A percentile compares a stretch with the other conserved stretches of the same genome.
phyloP scores from a whole-genome alignment of 208 protist genomes.

The Novymonas esmeraldas region DNA sequence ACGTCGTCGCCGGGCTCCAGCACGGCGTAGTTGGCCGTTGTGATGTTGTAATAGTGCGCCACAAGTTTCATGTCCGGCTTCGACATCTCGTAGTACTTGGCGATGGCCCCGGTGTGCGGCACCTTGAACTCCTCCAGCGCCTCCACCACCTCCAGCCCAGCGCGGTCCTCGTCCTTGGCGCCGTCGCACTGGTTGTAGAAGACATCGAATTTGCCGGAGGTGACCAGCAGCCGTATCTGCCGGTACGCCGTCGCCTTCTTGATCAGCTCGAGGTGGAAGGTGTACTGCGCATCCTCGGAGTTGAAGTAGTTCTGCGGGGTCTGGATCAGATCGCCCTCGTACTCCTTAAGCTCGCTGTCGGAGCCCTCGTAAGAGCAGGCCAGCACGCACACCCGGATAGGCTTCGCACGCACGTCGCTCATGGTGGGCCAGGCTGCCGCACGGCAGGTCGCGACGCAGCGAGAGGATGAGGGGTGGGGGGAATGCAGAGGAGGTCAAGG shows the following conservation, averaged over 20 bases:
- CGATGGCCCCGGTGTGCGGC: conserved; percentile 88
- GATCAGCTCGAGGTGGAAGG: conserved; percentile 73
- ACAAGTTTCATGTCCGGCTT: conserved; percentile 93
- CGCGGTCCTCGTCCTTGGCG: conserved; percentile 88
- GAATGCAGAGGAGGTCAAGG: too few species aligned
- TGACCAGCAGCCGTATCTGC: conserved; percentile 82
- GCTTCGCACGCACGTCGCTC: conserved; percentile 7
- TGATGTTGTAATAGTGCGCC: conserved; percentile 79
- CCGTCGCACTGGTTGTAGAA: conserved; percentile 94
- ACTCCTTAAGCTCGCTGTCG: conserved; percentile 81
- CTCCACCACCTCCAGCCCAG: conserved; percentile 84
- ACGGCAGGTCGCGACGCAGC: not conserved
- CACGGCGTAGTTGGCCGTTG: conserved; percentile 64
- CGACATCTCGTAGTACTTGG: conserved; percentile 89
- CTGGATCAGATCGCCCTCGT: conserved; percentile 75
- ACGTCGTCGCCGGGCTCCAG: conserved; percentile 65
- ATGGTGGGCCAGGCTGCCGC: not conserved
- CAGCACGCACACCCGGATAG: conserved; percentile 79
- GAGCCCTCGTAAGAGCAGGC: conserved; percentile 86
- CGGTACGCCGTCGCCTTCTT: conserved; percentile 86
- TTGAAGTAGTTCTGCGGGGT: conserved; percentile 85
- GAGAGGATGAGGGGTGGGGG: not conserved
- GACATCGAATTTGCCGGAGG: conserved; percentile 81
- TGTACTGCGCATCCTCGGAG: conserved; percentile 46
- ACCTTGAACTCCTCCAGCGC: conserved; percentile 90